Percentiles rank a stretch among this genome's conserved stretches.
Conservation (phyloP, 1,139 yeast genomes). For the Meyerozyma athensensis region DNA sequence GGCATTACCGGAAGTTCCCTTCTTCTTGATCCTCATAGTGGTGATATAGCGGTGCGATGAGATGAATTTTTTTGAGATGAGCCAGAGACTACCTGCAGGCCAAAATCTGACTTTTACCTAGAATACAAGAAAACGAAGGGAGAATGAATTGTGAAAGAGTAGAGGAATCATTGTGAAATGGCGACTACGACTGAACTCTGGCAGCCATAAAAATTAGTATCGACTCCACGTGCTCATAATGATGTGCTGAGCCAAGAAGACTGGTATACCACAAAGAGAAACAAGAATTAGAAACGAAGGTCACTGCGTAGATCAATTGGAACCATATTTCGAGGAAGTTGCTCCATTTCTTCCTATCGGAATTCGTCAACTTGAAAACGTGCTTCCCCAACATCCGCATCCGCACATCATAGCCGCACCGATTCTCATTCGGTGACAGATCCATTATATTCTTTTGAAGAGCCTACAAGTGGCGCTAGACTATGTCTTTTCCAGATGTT, state of each 20-base stretch:
- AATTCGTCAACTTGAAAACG: not conserved
- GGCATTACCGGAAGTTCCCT: constrained; percentile 84
- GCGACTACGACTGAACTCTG: not conserved
- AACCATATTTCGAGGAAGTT: too few species aligned
- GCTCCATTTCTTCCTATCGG: not conserved
- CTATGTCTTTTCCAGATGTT: constrained; percentile 73
- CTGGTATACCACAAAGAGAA: too few species aligned
- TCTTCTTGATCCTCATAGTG: constrained; percentile 57
- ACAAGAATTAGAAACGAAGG: too few species aligned
- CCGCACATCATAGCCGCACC: not conserved
- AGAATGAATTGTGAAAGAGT: not conserved
- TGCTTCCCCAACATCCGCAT: constrained; percentile 2
- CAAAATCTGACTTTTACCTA: too few species aligned
- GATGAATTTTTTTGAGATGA: constrained; percentile 4
- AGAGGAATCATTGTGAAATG: too few species aligned
- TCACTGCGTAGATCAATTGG: too few species aligned
- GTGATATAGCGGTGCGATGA: constrained; percentile 2
- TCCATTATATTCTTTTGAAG: not conserved
- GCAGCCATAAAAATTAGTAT: not conserved
- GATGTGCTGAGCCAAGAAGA: too few species aligned
- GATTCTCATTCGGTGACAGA: not conserved
- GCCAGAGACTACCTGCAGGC: not conserved
- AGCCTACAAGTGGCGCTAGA: too few species aligned
- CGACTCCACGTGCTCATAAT: too few species aligned
- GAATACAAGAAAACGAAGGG: not conserved